These are phyloP conservation scores for Ophiognomonia clavigignenti-juglandacearum DNA, from an alignment of 2,329 filamentous ascomycete species.

Conservation along the genomic window DNA sequence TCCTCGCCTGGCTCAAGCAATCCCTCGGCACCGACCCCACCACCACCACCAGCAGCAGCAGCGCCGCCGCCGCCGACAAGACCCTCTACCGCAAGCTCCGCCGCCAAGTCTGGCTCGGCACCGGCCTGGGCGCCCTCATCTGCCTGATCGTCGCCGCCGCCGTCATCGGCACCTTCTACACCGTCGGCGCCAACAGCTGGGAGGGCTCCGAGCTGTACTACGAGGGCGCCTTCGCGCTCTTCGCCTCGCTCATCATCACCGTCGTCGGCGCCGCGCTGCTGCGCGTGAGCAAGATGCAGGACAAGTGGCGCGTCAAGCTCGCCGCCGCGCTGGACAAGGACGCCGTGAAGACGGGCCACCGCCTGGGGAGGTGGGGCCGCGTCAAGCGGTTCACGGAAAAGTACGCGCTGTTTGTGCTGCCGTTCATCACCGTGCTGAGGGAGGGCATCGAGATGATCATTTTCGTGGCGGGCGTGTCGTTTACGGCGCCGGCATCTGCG, in stretches of 20 bases:
- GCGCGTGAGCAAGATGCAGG: conserved; percentile 68
- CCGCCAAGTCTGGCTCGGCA: conserved; percentile 62
- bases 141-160: conserved; percentile 61
- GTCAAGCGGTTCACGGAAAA: conserved; percentile 60
- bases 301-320: conserved; percentile 74
- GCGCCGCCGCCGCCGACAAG: too few relatives aligned
- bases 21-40: conserved; percentile 64
- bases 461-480: conserved; percentile 72
- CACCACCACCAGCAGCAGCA: too few relatives aligned
- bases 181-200: conserved; percentile 58
- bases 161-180: conserved; percentile 71
- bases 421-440: conserved; percentile 71
- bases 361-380: conserved; percentile 18
- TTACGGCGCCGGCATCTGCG: conserved; percentile 61
- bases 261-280: conserved; percentile 70
- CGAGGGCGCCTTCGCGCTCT: conserved; percentile 65
- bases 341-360: conserved; percentile 33
- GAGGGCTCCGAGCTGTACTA: conserved; percentile 61
- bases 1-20: conserved; percentile 77
- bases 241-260: conserved; percentile 68
- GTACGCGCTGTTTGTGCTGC: conserved; percentile 72
- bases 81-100: conserved; percentile 59
- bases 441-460: conserved; percentile 75
- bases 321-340: conserved; percentile 57
- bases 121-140: conserved; percentile 55